Evolutionary conservation across 306 rosid species (phyloP).

Genomic region (Datisca glomerata): DNA sequence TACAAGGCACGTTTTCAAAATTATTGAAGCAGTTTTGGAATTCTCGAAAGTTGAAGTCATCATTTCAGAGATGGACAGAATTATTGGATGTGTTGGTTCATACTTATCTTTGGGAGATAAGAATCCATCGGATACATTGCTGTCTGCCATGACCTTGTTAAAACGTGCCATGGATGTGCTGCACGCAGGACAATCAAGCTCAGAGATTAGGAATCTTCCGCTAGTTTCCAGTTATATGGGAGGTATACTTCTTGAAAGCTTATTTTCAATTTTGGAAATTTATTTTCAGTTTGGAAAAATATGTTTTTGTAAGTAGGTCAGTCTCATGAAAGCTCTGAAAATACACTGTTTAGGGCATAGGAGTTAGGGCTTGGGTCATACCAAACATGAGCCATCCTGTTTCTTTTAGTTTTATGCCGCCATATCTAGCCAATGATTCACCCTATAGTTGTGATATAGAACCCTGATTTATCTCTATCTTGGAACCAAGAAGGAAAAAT

Average conservation of each 20-base stretch:
- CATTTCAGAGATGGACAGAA: conserved; percentile 28
- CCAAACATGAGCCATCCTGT: too few species aligned
- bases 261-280: too few species aligned
- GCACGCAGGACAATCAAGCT: conserved; percentile 32
- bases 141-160: conserved; percentile 47
- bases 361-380: too few species aligned
- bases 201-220: conserved; percentile 50
- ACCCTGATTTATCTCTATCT: too few species aligned
- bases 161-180: conserved; percentile 39
- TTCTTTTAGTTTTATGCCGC: too few species aligned
- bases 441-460: too few species aligned
- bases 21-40: conserved; percentile 46
- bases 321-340: too few species aligned
- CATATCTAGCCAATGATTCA: too few species aligned
- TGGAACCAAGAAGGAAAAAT: too few species aligned
- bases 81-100: conserved; percentile 49
- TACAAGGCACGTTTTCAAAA: conserved; percentile 50
- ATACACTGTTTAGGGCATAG: too few species aligned
- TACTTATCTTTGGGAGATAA: conserved; percentile 53
- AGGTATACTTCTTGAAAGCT: conserved; percentile 50
- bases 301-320: too few species aligned
- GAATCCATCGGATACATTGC: conserved; percentile 58
- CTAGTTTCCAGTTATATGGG: conserved; percentile 55
- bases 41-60: conserved; percentile 31
- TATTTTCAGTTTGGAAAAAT: too few species aligned